Percentiles rank a stretch among this genome's conserved stretches.
phyloP scores from a whole-genome alignment of 768 basidiomycete species.

The Omphalotus guepiniiformis region DNA sequence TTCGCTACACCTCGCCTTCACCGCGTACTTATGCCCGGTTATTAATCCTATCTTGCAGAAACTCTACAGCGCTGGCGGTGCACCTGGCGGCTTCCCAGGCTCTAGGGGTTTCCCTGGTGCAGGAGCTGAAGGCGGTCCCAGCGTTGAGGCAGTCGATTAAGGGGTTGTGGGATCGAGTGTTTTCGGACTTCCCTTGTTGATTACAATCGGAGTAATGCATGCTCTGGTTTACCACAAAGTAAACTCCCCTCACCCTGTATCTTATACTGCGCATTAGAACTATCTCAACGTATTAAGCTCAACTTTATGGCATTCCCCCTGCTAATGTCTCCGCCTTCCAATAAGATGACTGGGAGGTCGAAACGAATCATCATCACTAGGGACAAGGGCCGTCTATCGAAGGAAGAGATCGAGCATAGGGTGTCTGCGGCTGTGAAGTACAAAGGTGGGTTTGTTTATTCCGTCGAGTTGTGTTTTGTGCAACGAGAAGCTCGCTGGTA shows the following conservation, averaged over 20 bases:
- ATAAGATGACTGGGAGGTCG: conserved; percentile 86
- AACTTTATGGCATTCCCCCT: conserved; percentile 88
- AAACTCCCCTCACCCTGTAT: no score
- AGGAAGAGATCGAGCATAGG: conserved; percentile 56
- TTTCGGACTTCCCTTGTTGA: no score
- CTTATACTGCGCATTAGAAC: no score
- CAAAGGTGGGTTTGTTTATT: conserved; percentile 21
- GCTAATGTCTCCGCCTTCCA: conserved; percentile 77
- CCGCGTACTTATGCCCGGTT: no score
- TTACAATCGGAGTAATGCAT: no score
- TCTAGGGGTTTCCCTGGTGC: no score
- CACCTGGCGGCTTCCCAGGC: conserved; percentile 45
- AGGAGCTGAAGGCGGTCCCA: conserved; percentile 55
- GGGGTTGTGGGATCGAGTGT: conserved; percentile 4
- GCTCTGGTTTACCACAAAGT: no score
- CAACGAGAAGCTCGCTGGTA: conserved; percentile 60
- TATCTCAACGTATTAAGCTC: no score
- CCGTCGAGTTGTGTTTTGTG: background rate
- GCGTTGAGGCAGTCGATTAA: conserved; percentile 65
- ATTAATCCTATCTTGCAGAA: conserved; percentile 28
- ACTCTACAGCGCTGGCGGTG: conserved; percentile 47
- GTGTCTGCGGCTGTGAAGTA: conserved; percentile 46
- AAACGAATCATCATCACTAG: conserved; percentile 76
- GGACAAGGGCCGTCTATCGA: conserved; percentile 57
- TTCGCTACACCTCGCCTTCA: no score